phyloP scores from a whole-genome alignment of 1,284 basidiomycete genomes.

The Melampsora larici-populina region DNA sequence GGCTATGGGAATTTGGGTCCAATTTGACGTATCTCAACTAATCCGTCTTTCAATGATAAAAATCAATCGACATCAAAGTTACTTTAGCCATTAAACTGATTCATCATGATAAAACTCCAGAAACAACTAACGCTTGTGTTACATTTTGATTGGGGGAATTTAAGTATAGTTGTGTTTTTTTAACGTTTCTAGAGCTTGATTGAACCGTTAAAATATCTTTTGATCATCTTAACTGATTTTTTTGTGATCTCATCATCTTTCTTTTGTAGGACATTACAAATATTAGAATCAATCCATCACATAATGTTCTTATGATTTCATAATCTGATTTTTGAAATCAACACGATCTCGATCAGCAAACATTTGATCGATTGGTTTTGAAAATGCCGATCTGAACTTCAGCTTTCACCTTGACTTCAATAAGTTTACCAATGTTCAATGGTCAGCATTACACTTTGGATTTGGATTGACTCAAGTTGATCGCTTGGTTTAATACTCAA shows the following conservation, averaged over 20 bases:
- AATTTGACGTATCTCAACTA: not conserved
- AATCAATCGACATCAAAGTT: too few species aligned
- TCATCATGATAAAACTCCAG: slow-evolving; percentile 66
- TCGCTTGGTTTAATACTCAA: slow-evolving; percentile 24
- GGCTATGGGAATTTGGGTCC: too few species aligned
- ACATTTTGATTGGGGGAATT: slow-evolving; percentile 60
- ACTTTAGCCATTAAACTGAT: slow-evolving; percentile 85
- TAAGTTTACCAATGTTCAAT: slow-evolving; percentile 15
- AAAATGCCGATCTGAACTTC: too few species aligned
- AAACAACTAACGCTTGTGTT: slow-evolving; percentile 78
- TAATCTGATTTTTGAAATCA: too few species aligned
- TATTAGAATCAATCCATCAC: slow-evolving; percentile 6
- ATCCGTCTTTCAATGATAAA: too few species aligned
- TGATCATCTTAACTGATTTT: slow-evolving; percentile 88
- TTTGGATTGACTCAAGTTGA: slow-evolving; percentile 13
- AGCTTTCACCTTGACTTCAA: too few species aligned
- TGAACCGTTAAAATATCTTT: slow-evolving; percentile 54
- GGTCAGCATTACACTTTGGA: slow-evolving; percentile 28
- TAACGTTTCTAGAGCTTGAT: slow-evolving; percentile 6
- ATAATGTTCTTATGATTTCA: slow-evolving; percentile 79
- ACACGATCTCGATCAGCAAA: too few species aligned
- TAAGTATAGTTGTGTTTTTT: slow-evolving; percentile 42
- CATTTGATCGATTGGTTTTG: too few species aligned
- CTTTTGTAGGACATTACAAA: slow-evolving; percentile 68
- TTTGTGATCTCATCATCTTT: too few species aligned